Base-by-base conservation (phyloP, 352 stramenopile genomes). In the Plasmopara halstedii region DNA sequence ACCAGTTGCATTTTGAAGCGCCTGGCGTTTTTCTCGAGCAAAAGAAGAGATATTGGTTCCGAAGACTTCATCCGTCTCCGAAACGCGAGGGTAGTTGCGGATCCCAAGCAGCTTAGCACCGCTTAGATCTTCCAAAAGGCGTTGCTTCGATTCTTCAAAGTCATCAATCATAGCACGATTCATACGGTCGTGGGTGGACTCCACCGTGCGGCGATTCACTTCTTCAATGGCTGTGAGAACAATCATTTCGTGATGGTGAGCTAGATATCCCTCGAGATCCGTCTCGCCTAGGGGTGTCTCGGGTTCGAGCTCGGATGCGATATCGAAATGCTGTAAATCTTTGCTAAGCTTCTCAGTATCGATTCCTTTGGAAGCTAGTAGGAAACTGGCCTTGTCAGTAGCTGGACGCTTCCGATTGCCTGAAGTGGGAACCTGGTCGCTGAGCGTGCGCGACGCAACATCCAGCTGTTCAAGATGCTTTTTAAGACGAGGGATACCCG, bases 241-340 rank as follows among this genome's bases (percentile, higher is more conserved):
- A 58, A 95, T 92, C 79, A 94, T 94, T 53, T 95, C 85, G 62
- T 95, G 85, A 62, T 95, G 85, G 56, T 94, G 83, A 33, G 74
- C 80, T 39, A 95, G 55, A 62, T 93, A 94, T 4, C 77, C 80
- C 43, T 95, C 81, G 23, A 95, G 72, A 34, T 95, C 80, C 22
- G 79, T 94, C 52, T 85, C 75, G 23, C 71, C 80, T 26, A 95
- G 59, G n/a, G 83, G 70, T 46, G 85, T 85, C 50, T 89, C 72
- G 0, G 83, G 73, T 27, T 91, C 75, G 39, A 86, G 88, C 26
- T 83, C 67, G 8, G 76, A 68, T 46, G 80, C 60, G 14, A 92
- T 67, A 51, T 93, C 75, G 33, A 91, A 88, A 13, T 78, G 54
- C 42, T 88, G 65, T 15, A 95, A 66, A 26, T 91, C 81, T 35